Evolutionary conservation across 1,284 basidiomycete species (phyloP).

Genomic region (Vanrija humicola): DNA sequence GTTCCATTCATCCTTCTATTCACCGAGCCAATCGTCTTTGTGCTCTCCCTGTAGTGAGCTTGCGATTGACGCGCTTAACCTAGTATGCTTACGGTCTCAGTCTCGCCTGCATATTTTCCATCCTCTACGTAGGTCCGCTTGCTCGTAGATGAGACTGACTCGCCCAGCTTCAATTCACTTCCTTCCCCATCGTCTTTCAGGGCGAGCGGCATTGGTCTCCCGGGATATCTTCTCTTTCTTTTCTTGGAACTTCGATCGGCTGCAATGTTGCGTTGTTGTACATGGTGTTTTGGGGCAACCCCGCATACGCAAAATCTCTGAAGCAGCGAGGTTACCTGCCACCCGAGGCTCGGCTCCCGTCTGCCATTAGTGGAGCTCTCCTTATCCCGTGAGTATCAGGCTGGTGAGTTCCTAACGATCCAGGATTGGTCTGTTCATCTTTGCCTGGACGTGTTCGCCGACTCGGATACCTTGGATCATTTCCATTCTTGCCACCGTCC

Average conservation of each 20-base stretch:
- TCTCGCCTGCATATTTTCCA: constrained; percentile 23
- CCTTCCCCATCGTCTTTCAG: constrained; percentile 50
- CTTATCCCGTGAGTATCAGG: constrained; percentile 53
- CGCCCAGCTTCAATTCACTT: constrained; percentile 25
- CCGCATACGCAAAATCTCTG: constrained; percentile 19
- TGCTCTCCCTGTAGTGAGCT: constrained; percentile 52
- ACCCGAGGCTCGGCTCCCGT: constrained; percentile 56
- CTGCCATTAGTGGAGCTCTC: constrained; percentile 57
- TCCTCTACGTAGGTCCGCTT: constrained; percentile 29
- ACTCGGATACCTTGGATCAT: constrained; percentile 59
- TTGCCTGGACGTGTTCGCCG: constrained; percentile 57
- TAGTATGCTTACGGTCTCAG: neutral
- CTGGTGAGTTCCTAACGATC: neutral
- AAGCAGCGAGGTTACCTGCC: constrained; percentile 22
- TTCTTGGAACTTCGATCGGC: constrained; percentile 61
- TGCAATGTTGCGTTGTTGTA: constrained; percentile 57
- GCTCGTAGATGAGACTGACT: neutral
- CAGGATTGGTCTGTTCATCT: constrained; percentile 20
- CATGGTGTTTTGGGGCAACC: constrained; percentile 49
- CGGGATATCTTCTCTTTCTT: constrained; percentile 59
- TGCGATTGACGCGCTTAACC: neutral
- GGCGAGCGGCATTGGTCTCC: constrained; percentile 24
- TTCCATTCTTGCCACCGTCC: constrained; percentile 59
- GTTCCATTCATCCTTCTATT: constrained; percentile 56
- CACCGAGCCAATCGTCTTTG: constrained; percentile 64